These are phyloP conservation scores for Suhomyces xylopsoci DNA, from an alignment of 805 yeast species.

Conservation along the genomic window DNA sequence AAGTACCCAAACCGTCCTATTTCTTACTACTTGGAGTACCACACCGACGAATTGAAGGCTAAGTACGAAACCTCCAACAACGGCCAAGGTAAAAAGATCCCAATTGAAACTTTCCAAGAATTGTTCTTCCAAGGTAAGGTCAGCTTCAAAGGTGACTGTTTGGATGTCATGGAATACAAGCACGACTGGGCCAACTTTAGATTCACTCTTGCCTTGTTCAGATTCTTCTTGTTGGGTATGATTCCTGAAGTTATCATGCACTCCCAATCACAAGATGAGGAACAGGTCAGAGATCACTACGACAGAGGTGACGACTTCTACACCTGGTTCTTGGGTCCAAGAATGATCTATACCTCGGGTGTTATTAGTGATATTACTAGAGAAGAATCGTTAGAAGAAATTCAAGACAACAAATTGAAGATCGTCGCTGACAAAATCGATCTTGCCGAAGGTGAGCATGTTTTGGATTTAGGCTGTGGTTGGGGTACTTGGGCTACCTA, in stretches of 20 bases:
- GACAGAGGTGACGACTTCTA: slow-evolving; percentile 96
- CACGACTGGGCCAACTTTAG: slow-evolving; percentile 88
- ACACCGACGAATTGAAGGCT: slow-evolving; percentile 52
- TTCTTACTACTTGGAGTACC: slow-evolving; percentile 77
- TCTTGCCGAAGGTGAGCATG: slow-evolving; percentile 64
- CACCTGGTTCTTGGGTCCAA: slow-evolving; percentile 90
- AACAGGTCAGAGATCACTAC: slow-evolving; percentile 92
- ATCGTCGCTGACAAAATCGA: slow-evolving; percentile 84
- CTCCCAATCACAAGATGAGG: slow-evolving; percentile 92
- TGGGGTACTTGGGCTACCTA: slow-evolving; percentile 92
- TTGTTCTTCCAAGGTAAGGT: slow-evolving; percentile 81
- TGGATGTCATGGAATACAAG: slow-evolving; percentile 80
- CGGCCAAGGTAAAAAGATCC: slow-evolving; percentile 72
- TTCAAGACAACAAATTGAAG: slow-evolving; percentile 89
- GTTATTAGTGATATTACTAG: slow-evolving; percentile 57
- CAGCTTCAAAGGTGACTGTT: slow-evolving; percentile 80
- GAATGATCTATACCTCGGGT: slow-evolving; percentile 93
- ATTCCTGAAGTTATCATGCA: slow-evolving; percentile 92
- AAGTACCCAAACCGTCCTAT: slow-evolving; percentile 74
- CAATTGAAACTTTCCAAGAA: slow-evolving; percentile 91
- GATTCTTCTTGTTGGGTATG: slow-evolving; percentile 79
- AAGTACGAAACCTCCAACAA: slow-evolving; percentile 35
- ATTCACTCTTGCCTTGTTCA: slow-evolving; percentile 74
- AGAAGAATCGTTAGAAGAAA: slow-evolving; percentile 68
- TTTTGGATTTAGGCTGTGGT: slow-evolving; percentile 90